A percentile compares a stretch with the other conserved stretches of the same genome.
phyloP scores from a whole-genome alignment of 108 stramenopile species.

The Licmophora abbreviata region DNA sequence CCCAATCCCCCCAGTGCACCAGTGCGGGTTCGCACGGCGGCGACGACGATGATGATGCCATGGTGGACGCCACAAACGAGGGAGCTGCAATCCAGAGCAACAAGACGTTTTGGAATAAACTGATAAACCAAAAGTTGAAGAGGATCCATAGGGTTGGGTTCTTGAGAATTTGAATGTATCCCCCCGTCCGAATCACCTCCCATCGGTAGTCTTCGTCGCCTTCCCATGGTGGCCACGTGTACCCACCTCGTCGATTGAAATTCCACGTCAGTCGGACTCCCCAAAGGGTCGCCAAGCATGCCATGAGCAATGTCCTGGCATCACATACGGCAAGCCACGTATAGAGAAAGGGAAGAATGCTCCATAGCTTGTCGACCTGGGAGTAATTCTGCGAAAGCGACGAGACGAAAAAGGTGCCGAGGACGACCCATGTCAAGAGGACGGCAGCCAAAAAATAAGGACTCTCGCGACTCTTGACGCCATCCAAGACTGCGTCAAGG shows the following conservation, averaged over 20 bases:
- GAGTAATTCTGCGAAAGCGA: slow-evolving; percentile 40
- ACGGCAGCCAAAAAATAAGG: slow-evolving; percentile 20
- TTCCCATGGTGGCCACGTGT: slow-evolving; percentile 42
- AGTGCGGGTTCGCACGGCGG: slow-evolving; percentile 1
- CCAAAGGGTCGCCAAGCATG: slow-evolving; percentile 56
- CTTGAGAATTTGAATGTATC: slow-evolving; percentile 20
- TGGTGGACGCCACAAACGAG: slow-evolving; percentile 33
- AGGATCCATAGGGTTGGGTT: slow-evolving; percentile 39
- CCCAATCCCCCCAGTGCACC: slow-evolving; percentile 38
- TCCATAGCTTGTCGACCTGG: slow-evolving; percentile 75
- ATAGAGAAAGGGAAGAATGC: slow-evolving; percentile 56
- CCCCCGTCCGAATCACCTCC: slow-evolving; percentile 39
- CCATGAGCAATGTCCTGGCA: slow-evolving; percentile 46
- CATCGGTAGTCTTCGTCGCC: slow-evolving; percentile 82
- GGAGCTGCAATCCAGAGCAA: slow-evolving; percentile 58
- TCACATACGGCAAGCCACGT: slow-evolving; percentile 52
- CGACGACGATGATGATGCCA: slow-evolving; percentile 21
- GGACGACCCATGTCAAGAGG: slow-evolving; percentile 10
- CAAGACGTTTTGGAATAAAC: slow-evolving; percentile 54
- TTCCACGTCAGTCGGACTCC: slow-evolving; percentile 63
- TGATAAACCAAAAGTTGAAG: slow-evolving; percentile 70
- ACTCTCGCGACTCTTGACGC: not conserved
- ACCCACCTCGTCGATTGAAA: slow-evolving; percentile 71
- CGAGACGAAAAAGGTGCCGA: slow-evolving; percentile 32
- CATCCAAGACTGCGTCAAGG: not conserved